Evolutionary conservation across 495 filamentous ascomycete genomes (phyloP).

Genomic region (Aspergillus haitiensis): DNA sequence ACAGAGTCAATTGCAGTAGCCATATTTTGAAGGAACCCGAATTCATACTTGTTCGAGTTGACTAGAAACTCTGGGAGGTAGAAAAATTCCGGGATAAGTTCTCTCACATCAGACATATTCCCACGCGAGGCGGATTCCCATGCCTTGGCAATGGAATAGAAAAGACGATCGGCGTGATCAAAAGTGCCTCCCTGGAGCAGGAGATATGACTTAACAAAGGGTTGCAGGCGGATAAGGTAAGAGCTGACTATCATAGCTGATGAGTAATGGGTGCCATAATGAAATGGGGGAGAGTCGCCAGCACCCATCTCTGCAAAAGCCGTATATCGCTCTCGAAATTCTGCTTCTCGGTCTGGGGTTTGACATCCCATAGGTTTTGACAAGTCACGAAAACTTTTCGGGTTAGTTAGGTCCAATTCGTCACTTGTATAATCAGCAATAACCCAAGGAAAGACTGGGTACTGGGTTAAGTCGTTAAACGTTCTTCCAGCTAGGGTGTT

Average conservation of each 20-base stretch:
- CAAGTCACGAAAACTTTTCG: slow-evolving; percentile 82
- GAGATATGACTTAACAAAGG: slow-evolving; percentile 95
- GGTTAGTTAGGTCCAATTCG: slow-evolving; percentile 84
- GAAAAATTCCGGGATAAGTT: slow-evolving; percentile 95
- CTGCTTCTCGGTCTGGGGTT: slow-evolving; percentile 65
- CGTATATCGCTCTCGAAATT: slow-evolving; percentile 79
- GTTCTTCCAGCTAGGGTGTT: slow-evolving; percentile 97
- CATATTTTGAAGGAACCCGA: slow-evolving; percentile 78
- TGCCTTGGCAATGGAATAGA: slow-evolving; percentile 87
- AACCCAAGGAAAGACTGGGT: slow-evolving; percentile 98
- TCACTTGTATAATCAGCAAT: slow-evolving; percentile 94
- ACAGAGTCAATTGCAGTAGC: slow-evolving; percentile 81
- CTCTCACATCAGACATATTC: slow-evolving; percentile 90
- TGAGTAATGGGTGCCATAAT: slow-evolving; percentile 98
- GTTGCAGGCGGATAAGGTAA: slow-evolving; percentile 91
- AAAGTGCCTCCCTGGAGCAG: slow-evolving; percentile 95
- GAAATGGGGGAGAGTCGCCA: slow-evolving; percentile 73
- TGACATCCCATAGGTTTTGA: slow-evolving; percentile 98
- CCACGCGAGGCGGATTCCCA: slow-evolving; percentile 88
- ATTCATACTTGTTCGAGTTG: slow-evolving; percentile 92
- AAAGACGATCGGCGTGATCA: slow-evolving; percentile 92
- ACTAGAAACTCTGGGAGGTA: slow-evolving; percentile 90
- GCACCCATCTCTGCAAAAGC: slow-evolving; percentile 92
- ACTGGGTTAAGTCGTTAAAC: slow-evolving; percentile 97
- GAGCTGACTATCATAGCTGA: slow-evolving; percentile 98